Evolutionary conservation across 768 basidiomycete species (phyloP).

Genomic region (Tylopilus plumbeoviolaceoides): DNA sequence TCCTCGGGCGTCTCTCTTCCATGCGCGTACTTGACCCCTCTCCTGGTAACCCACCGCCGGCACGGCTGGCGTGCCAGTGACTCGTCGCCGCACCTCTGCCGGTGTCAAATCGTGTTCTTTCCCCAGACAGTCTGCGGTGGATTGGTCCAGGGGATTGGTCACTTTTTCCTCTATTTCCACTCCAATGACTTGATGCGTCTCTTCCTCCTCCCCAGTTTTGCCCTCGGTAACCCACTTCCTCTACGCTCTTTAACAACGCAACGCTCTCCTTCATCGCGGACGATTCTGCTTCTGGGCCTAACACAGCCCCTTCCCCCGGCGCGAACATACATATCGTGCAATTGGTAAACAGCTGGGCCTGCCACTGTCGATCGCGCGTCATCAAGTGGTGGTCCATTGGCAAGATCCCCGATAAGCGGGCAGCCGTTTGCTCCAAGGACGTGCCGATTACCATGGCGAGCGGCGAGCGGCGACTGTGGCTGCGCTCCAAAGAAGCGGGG

Average conservation of each 20-base stretch:
- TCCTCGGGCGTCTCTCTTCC: not conserved
- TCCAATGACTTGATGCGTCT: not conserved
- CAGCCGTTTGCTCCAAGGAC: constrained; percentile 41
- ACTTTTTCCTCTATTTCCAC: not conserved
- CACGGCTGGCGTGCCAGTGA: not conserved
- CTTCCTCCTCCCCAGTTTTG: constrained; percentile 2
- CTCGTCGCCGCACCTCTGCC: not conserved
- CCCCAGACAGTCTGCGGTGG: not conserved
- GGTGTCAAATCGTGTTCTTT: not conserved
- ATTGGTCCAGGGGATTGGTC: constrained; percentile 1
- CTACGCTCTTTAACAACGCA: constrained; percentile 38
- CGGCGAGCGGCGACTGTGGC: constrained; percentile 27
- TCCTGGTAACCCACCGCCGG: not conserved
- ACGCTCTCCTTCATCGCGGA: constrained; percentile 46
- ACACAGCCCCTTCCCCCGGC: constrained; percentile 24
- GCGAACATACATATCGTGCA: constrained; percentile 57
- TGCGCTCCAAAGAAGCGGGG: constrained; percentile 40
- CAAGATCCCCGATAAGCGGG: constrained; percentile 44
- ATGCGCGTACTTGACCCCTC: constrained; percentile 5
- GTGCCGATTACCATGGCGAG: constrained; percentile 51
- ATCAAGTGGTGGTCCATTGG: constrained; percentile 43
- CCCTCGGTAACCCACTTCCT: constrained; percentile 36
- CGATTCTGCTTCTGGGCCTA: constrained; percentile 19
- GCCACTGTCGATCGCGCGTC: constrained; percentile 50
- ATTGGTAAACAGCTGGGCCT: constrained; percentile 54